These are phyloP conservation scores for Baorangia bicolor DNA, from an alignment of 768 basidiomycete genomes.

Conservation along the genomic window DNA sequence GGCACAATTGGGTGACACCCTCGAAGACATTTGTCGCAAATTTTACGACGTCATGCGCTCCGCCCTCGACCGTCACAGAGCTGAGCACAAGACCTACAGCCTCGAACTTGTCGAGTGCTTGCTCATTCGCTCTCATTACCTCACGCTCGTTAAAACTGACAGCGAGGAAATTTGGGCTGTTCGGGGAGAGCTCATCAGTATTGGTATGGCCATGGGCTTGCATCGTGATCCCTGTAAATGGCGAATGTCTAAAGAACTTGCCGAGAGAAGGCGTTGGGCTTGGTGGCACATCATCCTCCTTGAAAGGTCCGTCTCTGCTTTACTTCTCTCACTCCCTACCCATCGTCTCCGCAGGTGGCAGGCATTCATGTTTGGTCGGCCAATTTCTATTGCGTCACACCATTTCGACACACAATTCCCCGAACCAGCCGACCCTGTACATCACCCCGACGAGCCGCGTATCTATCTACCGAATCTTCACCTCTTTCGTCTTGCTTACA, in stretches of 20 bases:
- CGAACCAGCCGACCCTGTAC: conserved; percentile 50
- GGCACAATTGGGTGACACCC: conserved; percentile 47
- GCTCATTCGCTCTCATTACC: conserved; percentile 68
- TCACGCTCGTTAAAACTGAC: conserved; percentile 70
- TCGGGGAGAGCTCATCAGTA: conserved; percentile 68
- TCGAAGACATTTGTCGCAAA: conserved; percentile 60
- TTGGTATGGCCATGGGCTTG: conserved; percentile 79
- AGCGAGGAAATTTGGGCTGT: conserved; percentile 81
- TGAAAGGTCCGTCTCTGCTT: conserved; percentile 56
- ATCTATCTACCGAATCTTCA: conserved; percentile 75
- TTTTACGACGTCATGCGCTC: conserved; percentile 70
- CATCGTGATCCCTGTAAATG: conserved; percentile 85
- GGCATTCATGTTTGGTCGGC: conserved; percentile 83
- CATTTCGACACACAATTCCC: conserved; percentile 84
- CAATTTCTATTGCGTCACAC: conserved; percentile 70
- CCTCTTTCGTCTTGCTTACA: conserved; percentile 71
- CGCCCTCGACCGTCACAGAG: conserved; percentile 60
- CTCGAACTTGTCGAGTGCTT: conserved; percentile 77
- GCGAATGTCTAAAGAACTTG: conserved; percentile 64
- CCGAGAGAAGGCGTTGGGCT: conserved; percentile 81
- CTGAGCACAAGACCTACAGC: conserved; percentile 58
- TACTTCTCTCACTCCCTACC: conserved; percentile 3
- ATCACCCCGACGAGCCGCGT: conserved; percentile 53
- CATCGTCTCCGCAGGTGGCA: conserved; percentile 61
- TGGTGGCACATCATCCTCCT: conserved; percentile 89